Percentiles rank a stretch among this genome's conserved stretches.
Conservation (phyloP, 2,329 filamentous ascomycete species). For the Fusarium miscanthi region DNA sequence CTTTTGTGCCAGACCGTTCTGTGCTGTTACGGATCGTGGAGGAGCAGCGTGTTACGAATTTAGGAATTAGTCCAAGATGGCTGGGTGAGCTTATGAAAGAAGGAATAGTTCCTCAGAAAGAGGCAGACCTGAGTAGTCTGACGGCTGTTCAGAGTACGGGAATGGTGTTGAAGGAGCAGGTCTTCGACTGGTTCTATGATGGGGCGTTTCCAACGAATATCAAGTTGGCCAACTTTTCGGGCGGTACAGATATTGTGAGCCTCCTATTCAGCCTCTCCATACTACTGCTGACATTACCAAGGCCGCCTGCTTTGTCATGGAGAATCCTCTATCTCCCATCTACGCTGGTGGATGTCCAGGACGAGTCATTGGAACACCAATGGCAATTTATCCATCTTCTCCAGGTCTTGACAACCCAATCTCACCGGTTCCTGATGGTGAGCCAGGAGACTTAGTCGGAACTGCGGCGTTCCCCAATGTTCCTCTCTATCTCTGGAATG, state of each 20-base stretch:
- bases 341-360: conserved; percentile 67
- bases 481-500: conserved; percentile 74
- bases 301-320: conserved; percentile 69
- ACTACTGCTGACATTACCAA: conserved; percentile 27
- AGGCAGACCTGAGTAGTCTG: conserved; percentile 72
- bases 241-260: conserved; percentile 79
- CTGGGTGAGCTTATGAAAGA: conserved; percentile 77
- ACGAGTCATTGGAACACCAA: conserved; percentile 60
- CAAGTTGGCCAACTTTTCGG: conserved; percentile 79
- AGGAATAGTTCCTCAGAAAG: conserved; percentile 68
- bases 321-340: conserved; percentile 77
- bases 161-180: conserved; percentile 81
- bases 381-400: conserved; percentile 68
- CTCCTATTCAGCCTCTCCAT: neutral
- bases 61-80: conserved; percentile 82
- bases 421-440: conserved; percentile 63
- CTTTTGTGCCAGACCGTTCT: conserved; percentile 75
- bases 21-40: conserved; percentile 72
- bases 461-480: conserved; percentile 79
- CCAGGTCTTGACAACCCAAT: conserved; percentile 59
- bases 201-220: conserved; percentile 73
- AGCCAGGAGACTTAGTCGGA: conserved; percentile 80
- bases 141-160: conserved; percentile 76
- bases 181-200: conserved; percentile 85
- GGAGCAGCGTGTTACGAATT: conserved; percentile 73